These are phyloP conservation scores for Domatiomyces globalis DNA, from an alignment of 2,329 filamentous ascomycete species.

Conservation along the genomic window DNA sequence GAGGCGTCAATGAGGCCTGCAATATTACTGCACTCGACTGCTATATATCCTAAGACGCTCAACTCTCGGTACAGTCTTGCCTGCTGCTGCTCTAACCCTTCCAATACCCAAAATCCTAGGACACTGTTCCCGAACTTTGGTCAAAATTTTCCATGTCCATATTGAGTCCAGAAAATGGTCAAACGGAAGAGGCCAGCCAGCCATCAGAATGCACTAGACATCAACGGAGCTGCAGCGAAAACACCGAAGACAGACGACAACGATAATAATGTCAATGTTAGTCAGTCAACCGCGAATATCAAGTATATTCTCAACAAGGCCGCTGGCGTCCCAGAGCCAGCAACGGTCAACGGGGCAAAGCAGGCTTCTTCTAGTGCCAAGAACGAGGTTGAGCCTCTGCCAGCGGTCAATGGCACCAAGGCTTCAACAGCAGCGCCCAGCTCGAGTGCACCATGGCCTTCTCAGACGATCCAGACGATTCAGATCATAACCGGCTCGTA, in stretches of 20 bases:
- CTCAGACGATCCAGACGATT: constrained; percentile 28
- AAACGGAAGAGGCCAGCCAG: constrained; percentile 31
- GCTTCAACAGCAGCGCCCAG: constrained; percentile 20
- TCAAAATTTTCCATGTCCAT: not conserved
- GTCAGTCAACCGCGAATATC: not conserved
- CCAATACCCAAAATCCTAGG: not conserved
- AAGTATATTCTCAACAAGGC: not conserved
- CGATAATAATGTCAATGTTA: not conserved
- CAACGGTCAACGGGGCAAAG: constrained; percentile 12
- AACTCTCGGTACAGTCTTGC: not conserved
- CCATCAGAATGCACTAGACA: not conserved
- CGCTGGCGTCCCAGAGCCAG: not conserved
- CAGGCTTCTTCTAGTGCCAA: not conserved
- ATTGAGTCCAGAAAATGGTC: constrained; percentile 24
- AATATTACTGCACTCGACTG: not conserved
- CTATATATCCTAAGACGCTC: not conserved
- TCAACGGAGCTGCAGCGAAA: constrained; percentile 4
- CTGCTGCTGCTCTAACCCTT: not conserved
- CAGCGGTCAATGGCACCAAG: constrained; percentile 16
- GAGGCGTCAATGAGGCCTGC: not conserved
- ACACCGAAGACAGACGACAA: constrained; percentile 1
- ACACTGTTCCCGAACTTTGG: not conserved
- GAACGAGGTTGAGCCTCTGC: not conserved
- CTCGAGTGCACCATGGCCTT: constrained; percentile 31
- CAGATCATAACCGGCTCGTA: constrained; percentile 91